These are phyloP conservation scores for Scolecobasidium constrictum DNA, from an alignment of 2,329 filamentous ascomycete species.

Conservation along the genomic window DNA sequence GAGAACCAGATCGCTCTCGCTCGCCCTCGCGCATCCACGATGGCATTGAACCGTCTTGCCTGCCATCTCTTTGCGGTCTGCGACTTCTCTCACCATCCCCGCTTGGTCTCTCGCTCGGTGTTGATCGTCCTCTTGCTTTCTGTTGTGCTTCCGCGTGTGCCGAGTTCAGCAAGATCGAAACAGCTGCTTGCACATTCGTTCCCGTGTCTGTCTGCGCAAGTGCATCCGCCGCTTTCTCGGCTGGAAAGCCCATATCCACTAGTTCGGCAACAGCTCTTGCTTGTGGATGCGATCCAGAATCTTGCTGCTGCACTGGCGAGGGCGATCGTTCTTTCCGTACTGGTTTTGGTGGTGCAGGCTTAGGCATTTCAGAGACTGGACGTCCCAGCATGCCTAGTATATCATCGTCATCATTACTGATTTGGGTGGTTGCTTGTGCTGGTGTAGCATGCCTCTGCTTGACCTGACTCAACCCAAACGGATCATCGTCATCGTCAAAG, in stretches of 20 bases:
- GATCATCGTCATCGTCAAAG: conserved; percentile 62
- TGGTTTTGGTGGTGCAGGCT: conserved; percentile 17
- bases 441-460: conserved; percentile 29
- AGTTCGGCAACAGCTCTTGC: conserved; percentile 79
- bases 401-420: conserved; percentile 47
- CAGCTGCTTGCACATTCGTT: conserved; percentile 72
- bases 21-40: conserved; percentile 53
- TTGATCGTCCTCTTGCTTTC: conserved; percentile 39
- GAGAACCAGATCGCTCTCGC: conserved; percentile 36
- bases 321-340: not conserved
- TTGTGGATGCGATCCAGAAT: conserved; percentile 37
- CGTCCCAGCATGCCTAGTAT: conserved; percentile 50
- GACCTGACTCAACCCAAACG: conserved; percentile 67
- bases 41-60: conserved; percentile 30
- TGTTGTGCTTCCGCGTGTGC: conserved; percentile 76
- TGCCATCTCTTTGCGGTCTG: conserved; percentile 10
- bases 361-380: conserved; percentile 43
- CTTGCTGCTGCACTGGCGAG: conserved; percentile 12
- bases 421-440: conserved; percentile 11
- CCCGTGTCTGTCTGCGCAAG: conserved; percentile 71
- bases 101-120: not conserved
- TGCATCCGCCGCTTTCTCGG: conserved; percentile 71
- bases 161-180: conserved; percentile 82
- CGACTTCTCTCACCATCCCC: conserved; percentile 3
- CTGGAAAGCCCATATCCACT: conserved; percentile 87